Evolutionary conservation across 139 green algal species (phyloP).

Genomic region (Coccomyxa sp.): DNA sequence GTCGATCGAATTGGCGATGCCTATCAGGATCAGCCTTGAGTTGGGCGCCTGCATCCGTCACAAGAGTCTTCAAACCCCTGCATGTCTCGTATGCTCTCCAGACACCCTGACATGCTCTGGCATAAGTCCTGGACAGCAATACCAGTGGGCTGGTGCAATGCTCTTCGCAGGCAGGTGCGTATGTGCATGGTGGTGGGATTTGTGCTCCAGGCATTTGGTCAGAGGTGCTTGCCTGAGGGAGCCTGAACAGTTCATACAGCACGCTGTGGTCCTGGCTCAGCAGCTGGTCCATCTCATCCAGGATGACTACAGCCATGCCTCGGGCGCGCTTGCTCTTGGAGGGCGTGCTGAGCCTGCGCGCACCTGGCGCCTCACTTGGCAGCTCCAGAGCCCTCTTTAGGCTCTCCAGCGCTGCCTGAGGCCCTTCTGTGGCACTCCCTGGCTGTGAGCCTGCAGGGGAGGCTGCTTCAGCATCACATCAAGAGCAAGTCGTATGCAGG

Average conservation of each 20-base stretch:
- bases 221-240: slow-evolving; percentile 12
- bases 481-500: not conserved
- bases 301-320: slow-evolving; percentile 47
- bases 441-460: too few relatives aligned
- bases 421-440: not conserved
- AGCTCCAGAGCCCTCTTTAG: not conserved
- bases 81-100: not conserved
- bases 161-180: too few relatives aligned
- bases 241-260: slow-evolving; percentile 25
- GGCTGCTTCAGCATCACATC: not conserved
- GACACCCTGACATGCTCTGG: not conserved
- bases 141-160: too few relatives aligned
- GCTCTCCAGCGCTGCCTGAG: not conserved
- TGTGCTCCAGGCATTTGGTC: not conserved
- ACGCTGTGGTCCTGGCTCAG: slow-evolving; percentile 15
- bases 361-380: not conserved
- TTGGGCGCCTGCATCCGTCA: slow-evolving; percentile 16
- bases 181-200: not conserved
- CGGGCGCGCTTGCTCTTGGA: not conserved
- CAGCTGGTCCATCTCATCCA: slow-evolving; percentile 59
- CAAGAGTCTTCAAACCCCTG: not conserved
- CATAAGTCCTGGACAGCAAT: too few relatives aligned
- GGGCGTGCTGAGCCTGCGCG: not conserved
- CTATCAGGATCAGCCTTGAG: slow-evolving; percentile 41
- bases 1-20: slow-evolving; percentile 55